phyloP scores from a whole-genome alignment of 768 basidiomycete genomes.

The Calocybe cyanea region DNA sequence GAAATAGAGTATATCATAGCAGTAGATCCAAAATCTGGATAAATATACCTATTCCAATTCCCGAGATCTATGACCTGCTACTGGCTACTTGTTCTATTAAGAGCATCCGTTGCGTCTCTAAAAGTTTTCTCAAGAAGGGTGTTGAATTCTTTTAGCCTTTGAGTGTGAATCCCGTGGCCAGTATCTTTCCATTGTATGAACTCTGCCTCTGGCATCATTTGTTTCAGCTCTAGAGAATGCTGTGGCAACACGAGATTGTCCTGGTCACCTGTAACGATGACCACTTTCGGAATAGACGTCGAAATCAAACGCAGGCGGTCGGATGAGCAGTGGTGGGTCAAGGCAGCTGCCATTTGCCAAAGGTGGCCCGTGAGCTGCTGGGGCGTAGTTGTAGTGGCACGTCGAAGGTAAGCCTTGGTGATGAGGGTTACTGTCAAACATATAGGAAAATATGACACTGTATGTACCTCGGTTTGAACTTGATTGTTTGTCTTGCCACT shows the following conservation, averaged over 20 bases:
- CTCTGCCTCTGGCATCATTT: constrained; percentile 57
- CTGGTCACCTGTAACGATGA: constrained; percentile 64
- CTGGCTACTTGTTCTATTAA: constrained; percentile 19
- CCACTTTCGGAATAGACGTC: constrained; percentile 56
- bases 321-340: constrained; percentile 58
- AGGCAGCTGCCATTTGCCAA: constrained; percentile 68
- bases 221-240: constrained; percentile 51
- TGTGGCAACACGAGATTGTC: constrained; percentile 53
- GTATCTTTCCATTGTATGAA: constrained; percentile 55
- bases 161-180: constrained; percentile 60
- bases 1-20: constrained; percentile 3
- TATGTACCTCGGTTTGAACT: constrained; percentile 49
- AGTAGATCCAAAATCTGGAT: not conserved
- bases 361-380: constrained; percentile 60
- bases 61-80: constrained; percentile 4
- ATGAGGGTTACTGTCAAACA: not conserved
- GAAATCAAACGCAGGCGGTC: constrained; percentile 48
- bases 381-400: constrained; percentile 48
- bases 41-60: not conserved
- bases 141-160: constrained; percentile 50
- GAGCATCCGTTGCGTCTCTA: constrained; percentile 46
- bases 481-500: constrained; percentile 62
- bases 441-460: not conserved
- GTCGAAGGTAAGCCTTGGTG: constrained; percentile 42
- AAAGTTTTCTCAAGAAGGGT: constrained; percentile 52